phyloP scores from a whole-genome alignment of 2,329 filamentous ascomycete species.

The Fusarium sp. region DNA sequence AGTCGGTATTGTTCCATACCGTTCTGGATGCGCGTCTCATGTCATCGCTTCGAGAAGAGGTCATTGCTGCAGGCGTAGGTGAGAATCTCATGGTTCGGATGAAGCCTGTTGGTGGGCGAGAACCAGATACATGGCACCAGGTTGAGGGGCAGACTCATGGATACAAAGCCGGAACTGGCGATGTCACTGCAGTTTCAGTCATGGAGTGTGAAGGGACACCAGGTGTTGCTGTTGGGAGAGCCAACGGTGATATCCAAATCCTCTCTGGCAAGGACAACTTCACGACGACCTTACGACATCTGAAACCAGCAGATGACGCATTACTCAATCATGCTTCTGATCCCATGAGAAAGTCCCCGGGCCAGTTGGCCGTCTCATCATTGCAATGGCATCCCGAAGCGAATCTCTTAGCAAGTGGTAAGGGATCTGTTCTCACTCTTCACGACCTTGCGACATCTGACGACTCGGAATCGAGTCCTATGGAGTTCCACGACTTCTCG shows the following conservation, averaged over 20 bases:
- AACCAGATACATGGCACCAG: slow-evolving; percentile 55
- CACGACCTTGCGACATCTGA: slow-evolving; percentile 46
- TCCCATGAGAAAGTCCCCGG: slow-evolving; percentile 49
- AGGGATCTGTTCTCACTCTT: slow-evolving; percentile 52
- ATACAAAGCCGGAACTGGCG: slow-evolving; percentile 63
- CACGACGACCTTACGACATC: slow-evolving; percentile 46
- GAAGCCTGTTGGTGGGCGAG: slow-evolving; percentile 50
- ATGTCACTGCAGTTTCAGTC: slow-evolving; percentile 65
- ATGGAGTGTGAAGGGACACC: slow-evolving; percentile 54
- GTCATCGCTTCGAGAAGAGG: slow-evolving; percentile 58
- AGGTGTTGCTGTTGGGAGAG: slow-evolving; percentile 63
- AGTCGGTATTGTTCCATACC: slow-evolving; percentile 61
- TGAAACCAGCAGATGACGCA: slow-evolving; percentile 30
- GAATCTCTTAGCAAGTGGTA: slow-evolving; percentile 52
- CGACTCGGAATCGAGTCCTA: slow-evolving; percentile 33
- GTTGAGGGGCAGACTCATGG: slow-evolving; percentile 58
- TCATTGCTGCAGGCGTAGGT: slow-evolving; percentile 67
- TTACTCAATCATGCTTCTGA: slow-evolving; percentile 23
- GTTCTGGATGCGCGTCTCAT: slow-evolving; percentile 63
- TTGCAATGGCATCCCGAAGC: slow-evolving; percentile 53
- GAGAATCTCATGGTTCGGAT: slow-evolving; percentile 65
- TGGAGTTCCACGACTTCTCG: slow-evolving; percentile 50
- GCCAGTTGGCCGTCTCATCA: slow-evolving; percentile 53
- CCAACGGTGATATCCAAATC: slow-evolving; percentile 65
- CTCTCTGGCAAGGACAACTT: slow-evolving; percentile 57